Evolutionary conservation across 345 rosid genomes (phyloP).

Genomic region (Raphanus sativus): DNA sequence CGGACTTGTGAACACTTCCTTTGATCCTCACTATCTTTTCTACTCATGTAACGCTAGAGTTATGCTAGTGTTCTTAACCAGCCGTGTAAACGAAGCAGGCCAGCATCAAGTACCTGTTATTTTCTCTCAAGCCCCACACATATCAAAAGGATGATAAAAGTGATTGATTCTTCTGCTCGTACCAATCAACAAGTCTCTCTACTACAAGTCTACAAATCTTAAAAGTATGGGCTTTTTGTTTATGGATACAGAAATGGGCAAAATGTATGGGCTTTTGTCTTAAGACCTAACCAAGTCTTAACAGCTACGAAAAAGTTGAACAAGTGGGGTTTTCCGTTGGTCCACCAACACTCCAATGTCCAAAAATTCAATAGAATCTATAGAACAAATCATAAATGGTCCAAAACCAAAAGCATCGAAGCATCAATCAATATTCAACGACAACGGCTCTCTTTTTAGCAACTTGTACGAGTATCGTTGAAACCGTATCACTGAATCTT

Average conservation of each 20-base stretch:
- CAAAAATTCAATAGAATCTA: background rate
- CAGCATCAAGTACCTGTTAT: constrained; percentile 65
- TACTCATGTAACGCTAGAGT: background rate
- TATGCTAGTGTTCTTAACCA: constrained; percentile 83
- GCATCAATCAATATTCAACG: background rate
- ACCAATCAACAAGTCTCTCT: too few species aligned
- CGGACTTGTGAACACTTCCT: background rate
- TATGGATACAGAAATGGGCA: too few species aligned
- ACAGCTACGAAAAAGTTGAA: constrained; percentile 10
- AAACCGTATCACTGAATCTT: constrained; percentile 30
- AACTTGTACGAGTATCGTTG: constrained; percentile 27
- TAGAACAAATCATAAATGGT: constrained; percentile 28
- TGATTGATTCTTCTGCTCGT: too few species aligned
- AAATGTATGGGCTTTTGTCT: background rate
- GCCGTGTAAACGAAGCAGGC: constrained; percentile 66
- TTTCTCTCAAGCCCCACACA: constrained; percentile 88
- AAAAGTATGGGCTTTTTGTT: too few species aligned
- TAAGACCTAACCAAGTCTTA: background rate
- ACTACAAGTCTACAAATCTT: too few species aligned
- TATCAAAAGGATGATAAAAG: too few species aligned
- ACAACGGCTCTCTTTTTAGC: constrained; percentile 14
- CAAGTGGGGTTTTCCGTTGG: constrained; percentile 26
- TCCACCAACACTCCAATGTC: constrained; percentile 27
- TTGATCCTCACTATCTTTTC: background rate
- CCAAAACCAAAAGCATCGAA: constrained; percentile 33